Percentiles rank a stretch among this genome's conserved stretches.
phyloP scores from a whole-genome alignment of 441 rosid genomes.

The Populus hybrid region DNA sequence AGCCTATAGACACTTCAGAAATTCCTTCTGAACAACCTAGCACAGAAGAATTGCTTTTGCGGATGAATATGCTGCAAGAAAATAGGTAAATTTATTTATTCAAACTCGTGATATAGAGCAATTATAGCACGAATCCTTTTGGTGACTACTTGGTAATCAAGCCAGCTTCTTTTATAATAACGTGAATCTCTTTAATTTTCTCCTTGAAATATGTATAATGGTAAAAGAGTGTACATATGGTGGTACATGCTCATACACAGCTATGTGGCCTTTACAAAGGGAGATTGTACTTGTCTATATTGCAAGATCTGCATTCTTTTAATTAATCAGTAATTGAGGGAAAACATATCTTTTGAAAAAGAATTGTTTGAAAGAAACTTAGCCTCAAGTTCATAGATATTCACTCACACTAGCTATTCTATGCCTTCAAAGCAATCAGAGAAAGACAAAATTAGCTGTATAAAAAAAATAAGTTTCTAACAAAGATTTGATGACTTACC shows the following conservation, averaged over 20 bases:
- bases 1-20: constrained; percentile 29
- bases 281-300: not conserved
- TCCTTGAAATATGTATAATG: not conserved
- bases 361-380: not conserved
- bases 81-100: constrained; percentile 40
- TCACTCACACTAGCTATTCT: not conserved
- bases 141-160: not conserved
- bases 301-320: not conserved
- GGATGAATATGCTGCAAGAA: constrained; percentile 66
- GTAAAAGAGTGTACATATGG: not conserved
- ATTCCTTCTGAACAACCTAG: constrained; percentile 62
- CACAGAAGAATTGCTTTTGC: constrained; percentile 58
- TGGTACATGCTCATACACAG: not conserved
- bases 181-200: not conserved
- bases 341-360: no score
- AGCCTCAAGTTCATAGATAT: not conserved
- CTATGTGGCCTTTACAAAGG: not conserved
- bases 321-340: not conserved
- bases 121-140: not conserved
- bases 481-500: not conserved
- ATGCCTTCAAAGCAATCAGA: not conserved
- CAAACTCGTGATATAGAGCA: not conserved
- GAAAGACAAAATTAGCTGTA: not conserved
- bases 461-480: not conserved
- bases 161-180: not conserved